A percentile compares a stretch with the other conserved stretches of the same genome.
phyloP scores from a whole-genome alignment of 768 basidiomycete species.

The Floccularia luteovirens region DNA sequence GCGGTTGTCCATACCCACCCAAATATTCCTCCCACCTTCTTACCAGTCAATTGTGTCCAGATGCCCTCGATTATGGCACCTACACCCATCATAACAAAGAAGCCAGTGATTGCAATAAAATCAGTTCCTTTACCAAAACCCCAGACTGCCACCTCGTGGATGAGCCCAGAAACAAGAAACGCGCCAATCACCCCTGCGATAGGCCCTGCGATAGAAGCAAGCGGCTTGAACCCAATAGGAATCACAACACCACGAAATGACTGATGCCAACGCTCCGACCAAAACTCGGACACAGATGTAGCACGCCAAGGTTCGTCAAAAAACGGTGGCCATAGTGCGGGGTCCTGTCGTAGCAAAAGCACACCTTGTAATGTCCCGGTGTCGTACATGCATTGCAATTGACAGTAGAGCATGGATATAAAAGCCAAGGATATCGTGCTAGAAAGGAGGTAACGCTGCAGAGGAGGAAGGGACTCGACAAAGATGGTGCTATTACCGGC shows the following conservation, averaged over 20 bases:
- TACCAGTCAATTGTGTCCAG: slow-evolving; percentile 27
- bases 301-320: slow-evolving; percentile 51
- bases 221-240: slow-evolving; percentile 36
- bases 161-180: slow-evolving; percentile 50
- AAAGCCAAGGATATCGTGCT: not conserved
- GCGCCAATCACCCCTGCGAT: slow-evolving; percentile 44
- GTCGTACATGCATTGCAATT: slow-evolving; percentile 36
- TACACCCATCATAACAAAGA: slow-evolving; percentile 51
- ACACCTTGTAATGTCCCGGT: slow-evolving; percentile 34
- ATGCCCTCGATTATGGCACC: slow-evolving; percentile 41
- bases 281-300: slow-evolving; percentile 54
- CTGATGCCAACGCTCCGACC: slow-evolving; percentile 67
- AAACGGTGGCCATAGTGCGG: slow-evolving; percentile 55
- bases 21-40: slow-evolving; percentile 24
- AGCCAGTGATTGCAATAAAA: slow-evolving; percentile 31
- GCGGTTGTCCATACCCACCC: slow-evolving; percentile 36
- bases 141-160: slow-evolving; percentile 54
- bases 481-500: not conserved
- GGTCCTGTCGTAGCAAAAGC: slow-evolving; percentile 37
- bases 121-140: slow-evolving; percentile 50
- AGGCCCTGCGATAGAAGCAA: slow-evolving; percentile 36
- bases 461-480: not conserved
- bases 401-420: slow-evolving; percentile 17
- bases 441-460: not conserved
- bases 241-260: slow-evolving; percentile 53